A percentile compares a stretch with the other conserved stretches of the same genome.
Evolutionary conservation across 164 flowering plant genomes (phyloP).

Genomic region (Magnolia changhungtana): DNA sequence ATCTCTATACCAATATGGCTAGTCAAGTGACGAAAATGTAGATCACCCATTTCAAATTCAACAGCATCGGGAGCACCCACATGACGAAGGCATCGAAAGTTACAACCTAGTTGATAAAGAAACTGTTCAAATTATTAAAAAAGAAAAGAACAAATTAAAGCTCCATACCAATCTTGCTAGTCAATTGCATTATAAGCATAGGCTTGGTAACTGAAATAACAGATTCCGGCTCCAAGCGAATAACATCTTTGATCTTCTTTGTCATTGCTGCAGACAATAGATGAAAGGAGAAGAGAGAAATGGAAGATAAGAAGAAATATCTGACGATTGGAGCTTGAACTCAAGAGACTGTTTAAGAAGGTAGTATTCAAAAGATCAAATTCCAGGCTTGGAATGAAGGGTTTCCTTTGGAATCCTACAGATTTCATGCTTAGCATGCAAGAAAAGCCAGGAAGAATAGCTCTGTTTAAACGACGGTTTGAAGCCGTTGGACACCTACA

Average conservation of each 20-base stretch:
- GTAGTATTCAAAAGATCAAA: slow-evolving; percentile 2
- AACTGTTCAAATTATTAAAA: neutral
- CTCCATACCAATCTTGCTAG: slow-evolving; percentile 68
- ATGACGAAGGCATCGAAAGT: too few relatives aligned
- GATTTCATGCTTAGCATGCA: slow-evolving; percentile 11
- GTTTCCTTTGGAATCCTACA: slow-evolving; percentile 13
- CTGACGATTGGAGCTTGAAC: neutral
- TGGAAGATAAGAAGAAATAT: neutral
- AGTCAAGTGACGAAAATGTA: neutral
- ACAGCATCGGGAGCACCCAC: neutral
- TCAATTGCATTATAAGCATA: slow-evolving; percentile 65
- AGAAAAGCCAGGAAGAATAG: slow-evolving; percentile 5
- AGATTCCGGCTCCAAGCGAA: slow-evolving; percentile 70
- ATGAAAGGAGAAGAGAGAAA: neutral
- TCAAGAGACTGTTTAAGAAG: neutral
- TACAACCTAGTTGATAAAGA: too few relatives aligned
- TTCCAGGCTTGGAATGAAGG: slow-evolving; percentile 4
- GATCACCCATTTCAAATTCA: neutral
- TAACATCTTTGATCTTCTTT: slow-evolving; percentile 47
- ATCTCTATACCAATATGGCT: neutral
- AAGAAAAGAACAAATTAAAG: neutral
- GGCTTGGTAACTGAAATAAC: slow-evolving; percentile 77
- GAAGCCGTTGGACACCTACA: neutral
- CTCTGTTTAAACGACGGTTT: neutral
- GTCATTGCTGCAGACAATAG: slow-evolving; percentile 14